Evolutionary conservation across 225 moss, liverwort and hornwort genomes (phyloP), one percentile per base, ranked within the genome.

Genomic region (Polytrichum commune): DNA sequence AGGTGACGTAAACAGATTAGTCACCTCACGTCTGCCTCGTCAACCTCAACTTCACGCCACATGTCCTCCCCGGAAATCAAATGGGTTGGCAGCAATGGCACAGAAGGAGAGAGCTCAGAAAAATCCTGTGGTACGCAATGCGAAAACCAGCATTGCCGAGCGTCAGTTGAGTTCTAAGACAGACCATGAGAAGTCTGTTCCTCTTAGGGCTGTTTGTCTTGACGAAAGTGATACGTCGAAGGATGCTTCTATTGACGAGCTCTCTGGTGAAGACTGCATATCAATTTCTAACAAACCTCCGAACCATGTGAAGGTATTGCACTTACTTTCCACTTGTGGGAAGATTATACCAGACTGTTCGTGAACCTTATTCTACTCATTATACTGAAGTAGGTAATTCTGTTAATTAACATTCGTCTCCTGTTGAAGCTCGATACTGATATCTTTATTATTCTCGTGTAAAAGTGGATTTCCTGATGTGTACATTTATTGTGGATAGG

Each of bases 231-330:
- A 16, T 10, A 5, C 38, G 16, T 62, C 35, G 23, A 33, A 71
- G 56, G 46, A 62, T 62, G 61, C 22, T 74, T 61, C 60, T 57
- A 55, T 60, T 68, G 72, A 53, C 23, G 27, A 73, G 27, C 73
- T 53, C 29, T 69, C 73, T 29, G 75, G 27, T 75, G 71, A 71
- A 9, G 68, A 71, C 32, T 67, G 71, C 71, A 71, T 16, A 64
- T 5, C 78, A 29, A 19, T 66, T 19, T 60, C 22, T 26, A 67
- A 77, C 28, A 27, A 29, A 55, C 60, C 69, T 77, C 53, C 56
- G 54, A 77, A 73, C 56, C 54, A 64, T 73, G 68, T 54, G 53
- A 73, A 83, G 86, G 83, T 83, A 73, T 64, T 67, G 58, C 66
- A 35, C 46, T 46, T 46, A 1, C 46, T 13, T 46, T 46, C 8